A percentile compares a stretch with the other conserved stretches of the same genome.
These are phyloP conservation scores for Anthracocystis setariae DNA, from an alignment of 1,284 basidiomycete species.

Conservation along the genomic window DNA sequence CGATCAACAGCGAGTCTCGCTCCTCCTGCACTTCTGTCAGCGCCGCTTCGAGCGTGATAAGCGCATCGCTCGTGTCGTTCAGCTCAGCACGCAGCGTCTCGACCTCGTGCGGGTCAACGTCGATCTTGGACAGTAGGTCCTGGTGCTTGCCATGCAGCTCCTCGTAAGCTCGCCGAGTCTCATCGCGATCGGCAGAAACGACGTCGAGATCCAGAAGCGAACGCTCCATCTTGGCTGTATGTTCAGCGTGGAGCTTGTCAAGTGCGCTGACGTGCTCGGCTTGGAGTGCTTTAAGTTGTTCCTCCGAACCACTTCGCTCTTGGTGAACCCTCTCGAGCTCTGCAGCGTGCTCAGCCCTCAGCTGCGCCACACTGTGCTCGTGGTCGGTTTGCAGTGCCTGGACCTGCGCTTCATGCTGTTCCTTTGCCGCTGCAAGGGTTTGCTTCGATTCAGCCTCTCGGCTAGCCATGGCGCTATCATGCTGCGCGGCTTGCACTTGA, in stretches of 20 bases:
- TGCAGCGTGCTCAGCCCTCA: constrained; percentile 14
- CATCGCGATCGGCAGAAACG: constrained; percentile 31
- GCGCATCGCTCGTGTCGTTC: constrained; percentile 66
- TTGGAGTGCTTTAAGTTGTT: constrained; percentile 13
- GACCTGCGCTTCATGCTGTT: constrained; percentile 18
- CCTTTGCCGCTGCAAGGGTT: not conserved
- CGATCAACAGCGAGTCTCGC: constrained; percentile 62
- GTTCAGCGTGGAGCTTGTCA: constrained; percentile 23
- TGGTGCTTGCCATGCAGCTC: constrained; percentile 46
- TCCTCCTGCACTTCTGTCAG: constrained; percentile 67
- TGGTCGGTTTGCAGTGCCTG: constrained; percentile 20
- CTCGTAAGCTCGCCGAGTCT: constrained; percentile 42
- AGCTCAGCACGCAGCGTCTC: constrained; percentile 74
- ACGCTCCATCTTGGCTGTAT: constrained; percentile 37
- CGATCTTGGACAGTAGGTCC: constrained; percentile 35
- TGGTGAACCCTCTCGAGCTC: constrained; percentile 21
- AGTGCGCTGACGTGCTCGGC: constrained; percentile 18
- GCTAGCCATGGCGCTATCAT: constrained; percentile 17
- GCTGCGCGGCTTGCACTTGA: constrained; percentile 33
- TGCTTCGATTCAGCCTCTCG: constrained; percentile 17
- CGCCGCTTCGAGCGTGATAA: constrained; percentile 67
- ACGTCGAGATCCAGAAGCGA: constrained; percentile 35
- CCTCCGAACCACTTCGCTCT: constrained; percentile 20
- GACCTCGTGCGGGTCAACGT: constrained; percentile 71
- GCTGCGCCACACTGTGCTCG: constrained; percentile 13